Percentiles rank a stretch among this genome's conserved stretches.
These are phyloP conservation scores for Oryza meridionalis DNA, from an alignment of 176 grass and related monocot species.

Conservation along the genomic window DNA sequence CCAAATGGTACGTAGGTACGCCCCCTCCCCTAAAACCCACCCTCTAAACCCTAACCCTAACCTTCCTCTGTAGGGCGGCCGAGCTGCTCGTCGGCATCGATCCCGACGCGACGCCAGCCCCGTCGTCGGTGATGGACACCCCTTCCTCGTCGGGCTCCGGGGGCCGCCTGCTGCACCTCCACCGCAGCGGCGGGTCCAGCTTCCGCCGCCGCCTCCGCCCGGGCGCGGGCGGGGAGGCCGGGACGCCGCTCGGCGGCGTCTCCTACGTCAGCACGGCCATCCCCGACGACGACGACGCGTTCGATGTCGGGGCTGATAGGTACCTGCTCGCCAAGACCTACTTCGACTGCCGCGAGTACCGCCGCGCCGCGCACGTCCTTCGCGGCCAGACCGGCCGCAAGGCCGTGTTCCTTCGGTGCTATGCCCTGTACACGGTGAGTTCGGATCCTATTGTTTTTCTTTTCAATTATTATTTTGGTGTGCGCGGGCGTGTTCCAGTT, in stretches of 20 bases:
- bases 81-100: conserved; percentile 89
- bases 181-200: conserved; percentile 67
- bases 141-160: conserved; percentile 56
- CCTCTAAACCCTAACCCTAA: conserved; percentile 48
- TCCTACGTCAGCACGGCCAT: conserved; percentile 90
- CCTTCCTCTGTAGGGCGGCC: conserved; percentile 59
- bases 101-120: conserved; percentile 43
- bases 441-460: not conserved
- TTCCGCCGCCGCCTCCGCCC: conserved; percentile 69
- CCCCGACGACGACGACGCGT: conserved; percentile 67
- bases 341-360: conserved; percentile 96
- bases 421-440: conserved; percentile 83
- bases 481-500: not conserved
- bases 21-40: not conserved
- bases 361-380: conserved; percentile 75
- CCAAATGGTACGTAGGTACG: conserved; percentile 72
- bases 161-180: conserved; percentile 58
- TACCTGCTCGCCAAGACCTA: conserved; percentile 98
- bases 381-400: conserved; percentile 65
- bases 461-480: not conserved
- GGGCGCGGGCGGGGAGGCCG: conserved; percentile 33
- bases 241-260: conserved; percentile 75
- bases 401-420: conserved; percentile 91
- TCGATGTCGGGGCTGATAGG: conserved; percentile 65
- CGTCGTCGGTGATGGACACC: conserved; percentile 40